A percentile compares a stretch with the other conserved stretches of the same genome.
phyloP scores from a whole-genome alignment of 2,329 filamentous ascomycete species.

The Epichloe amarillans region DNA sequence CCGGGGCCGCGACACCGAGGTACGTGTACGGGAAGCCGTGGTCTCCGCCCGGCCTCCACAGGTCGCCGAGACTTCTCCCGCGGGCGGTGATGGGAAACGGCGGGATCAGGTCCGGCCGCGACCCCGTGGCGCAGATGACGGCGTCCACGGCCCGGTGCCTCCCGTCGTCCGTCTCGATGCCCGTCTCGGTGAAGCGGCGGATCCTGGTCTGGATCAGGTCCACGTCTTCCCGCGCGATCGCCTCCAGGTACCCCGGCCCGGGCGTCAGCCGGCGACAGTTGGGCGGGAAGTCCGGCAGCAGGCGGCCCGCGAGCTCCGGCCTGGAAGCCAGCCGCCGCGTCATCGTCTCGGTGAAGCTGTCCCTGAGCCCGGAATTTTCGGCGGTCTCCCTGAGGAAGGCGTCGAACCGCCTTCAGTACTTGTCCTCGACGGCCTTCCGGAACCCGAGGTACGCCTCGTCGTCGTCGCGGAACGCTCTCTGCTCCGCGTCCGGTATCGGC shows the following conservation, averaged over 20 bases:
- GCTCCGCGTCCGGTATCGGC: constrained; percentile 38
- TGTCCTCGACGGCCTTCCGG: constrained; percentile 42
- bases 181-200: constrained; percentile 41
- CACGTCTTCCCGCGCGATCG: constrained; percentile 48
- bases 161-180: constrained; percentile 48
- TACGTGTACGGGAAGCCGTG: constrained; percentile 56
- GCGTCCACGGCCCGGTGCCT: constrained; percentile 44
- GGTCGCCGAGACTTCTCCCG: constrained; percentile 37
- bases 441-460: constrained; percentile 47
- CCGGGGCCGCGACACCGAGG: constrained; percentile 47
- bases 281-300: constrained; percentile 50
- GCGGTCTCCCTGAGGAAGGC: constrained; percentile 40
- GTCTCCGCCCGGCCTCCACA: constrained; percentile 42
- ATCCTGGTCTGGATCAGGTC: constrained; percentile 45
- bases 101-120: constrained; percentile 44
- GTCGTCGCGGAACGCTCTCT: constrained; percentile 41
- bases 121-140: constrained; percentile 56
- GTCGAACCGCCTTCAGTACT: constrained; percentile 47
- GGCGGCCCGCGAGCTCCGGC: constrained; percentile 38
- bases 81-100: constrained; percentile 46
- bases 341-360: constrained; percentile 36
- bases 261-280: constrained; percentile 53
- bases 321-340: constrained; percentile 36
- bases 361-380: constrained; percentile 32
- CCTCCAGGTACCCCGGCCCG: constrained; percentile 52